Percentiles rank a stretch among this genome's conserved stretches.
These are phyloP conservation scores for Neopestalotiopsis rosae DNA, from an alignment of 2,329 filamentous ascomycete genomes.

Conservation along the genomic window DNA sequence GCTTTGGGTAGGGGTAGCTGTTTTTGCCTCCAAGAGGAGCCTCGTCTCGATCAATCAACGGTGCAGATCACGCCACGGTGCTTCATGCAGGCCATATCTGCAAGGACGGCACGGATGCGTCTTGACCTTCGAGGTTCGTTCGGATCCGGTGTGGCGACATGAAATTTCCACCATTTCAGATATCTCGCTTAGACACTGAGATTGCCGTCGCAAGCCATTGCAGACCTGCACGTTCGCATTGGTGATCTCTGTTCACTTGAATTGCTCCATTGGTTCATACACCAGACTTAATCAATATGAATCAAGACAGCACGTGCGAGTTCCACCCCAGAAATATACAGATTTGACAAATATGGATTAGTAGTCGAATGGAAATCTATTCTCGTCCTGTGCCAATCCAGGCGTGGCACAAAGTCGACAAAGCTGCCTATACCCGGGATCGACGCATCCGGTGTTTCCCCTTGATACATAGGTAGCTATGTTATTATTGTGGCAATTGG, in stretches of 20 bases:
- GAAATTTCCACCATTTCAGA: neutral
- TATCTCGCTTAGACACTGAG: neutral
- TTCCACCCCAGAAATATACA: neutral
- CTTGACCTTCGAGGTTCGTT: neutral
- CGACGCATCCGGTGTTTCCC: neutral
- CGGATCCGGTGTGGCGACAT: conserved; percentile 6
- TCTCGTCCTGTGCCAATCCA: neutral
- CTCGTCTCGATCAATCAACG: conserved; percentile 13
- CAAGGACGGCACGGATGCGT: conserved; percentile 8
- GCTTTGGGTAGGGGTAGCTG: neutral
- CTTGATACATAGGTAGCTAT: neutral
- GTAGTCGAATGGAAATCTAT: neutral
- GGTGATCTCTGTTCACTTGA: neutral
- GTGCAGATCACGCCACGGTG: conserved; percentile 8
- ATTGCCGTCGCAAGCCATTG: neutral
- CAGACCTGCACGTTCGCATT: neutral
- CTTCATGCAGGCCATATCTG: neutral
- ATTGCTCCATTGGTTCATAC: neutral
- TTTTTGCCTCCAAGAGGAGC: neutral
- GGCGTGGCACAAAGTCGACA: neutral
- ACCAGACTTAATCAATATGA: neutral
- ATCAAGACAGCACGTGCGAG: neutral
- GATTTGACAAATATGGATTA: neutral
- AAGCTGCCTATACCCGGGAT: neutral
- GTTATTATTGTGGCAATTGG: neutral